Base-by-base conservation (phyloP, 169 alveolate genomes). In the Plasmodium malariae region DNA sequence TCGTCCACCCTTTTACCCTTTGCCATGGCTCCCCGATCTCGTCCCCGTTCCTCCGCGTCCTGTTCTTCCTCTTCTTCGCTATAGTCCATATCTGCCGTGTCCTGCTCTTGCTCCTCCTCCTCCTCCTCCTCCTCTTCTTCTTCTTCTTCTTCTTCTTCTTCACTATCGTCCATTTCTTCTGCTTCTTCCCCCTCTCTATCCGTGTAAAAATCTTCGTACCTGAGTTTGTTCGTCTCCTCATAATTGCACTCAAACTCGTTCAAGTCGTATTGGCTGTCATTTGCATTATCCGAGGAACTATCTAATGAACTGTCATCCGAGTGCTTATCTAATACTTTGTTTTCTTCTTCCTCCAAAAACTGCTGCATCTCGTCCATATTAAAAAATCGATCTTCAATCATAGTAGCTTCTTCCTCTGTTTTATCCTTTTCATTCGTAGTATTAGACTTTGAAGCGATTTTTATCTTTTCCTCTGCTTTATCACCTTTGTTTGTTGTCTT, bases 1-100 rank as follows among this genome's bases (percentile, higher is more conserved):
- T 62, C 37, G 5, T 74, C 88, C 24, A 6, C 32, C 26, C 21
- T 17, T 65, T 59, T 88, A 21, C 28, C 14, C 88, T 24, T 60
- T 45, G 37, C 19, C 54, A 54, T 14, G 1, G 67, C n/a, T 32
- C 76, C 30, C 48, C 65, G 28, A 3, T 76, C 91, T 32, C 49
- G 37, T 12, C 78, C 94, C 40, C 87, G 88, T 59, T 92, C 76
- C 14, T 68, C 45, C 11, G 26, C 89, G 60, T 60, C 87, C 57
- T 94, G 24, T 76, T 70, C 65, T 59, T 62, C 32, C 17, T 74
- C 88, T 57, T 91, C 94, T 54, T 91, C 93, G 65, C 87, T 65
- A 57, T 74, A 62, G 19, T 87, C 37, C 17, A 85, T 43, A n/a
- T 91, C 76, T 24, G 92, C 85, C 0, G 21, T 51, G 0, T 32